Evolutionary conservation across 257 asterid genomes (phyloP), one percentile per base, ranked within the genome.

Genomic region (Scutellaria baicalensis): DNA sequence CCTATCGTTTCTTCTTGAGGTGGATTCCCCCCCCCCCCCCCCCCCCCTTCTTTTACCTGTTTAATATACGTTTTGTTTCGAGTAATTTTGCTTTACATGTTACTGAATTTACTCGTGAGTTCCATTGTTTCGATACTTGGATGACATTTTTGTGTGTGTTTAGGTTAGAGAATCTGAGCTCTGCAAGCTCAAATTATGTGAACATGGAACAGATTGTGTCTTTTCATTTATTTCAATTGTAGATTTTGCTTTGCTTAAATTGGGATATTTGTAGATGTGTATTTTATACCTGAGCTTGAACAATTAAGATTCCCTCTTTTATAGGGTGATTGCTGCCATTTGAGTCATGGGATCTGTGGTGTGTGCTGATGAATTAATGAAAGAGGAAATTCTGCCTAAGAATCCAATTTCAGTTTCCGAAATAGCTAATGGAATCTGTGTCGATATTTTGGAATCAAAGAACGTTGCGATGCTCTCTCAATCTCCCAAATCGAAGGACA

Each of bases 321-420:
- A 8, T 55, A 13, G 43, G 47, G 17, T 33, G 16, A 54, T 12
- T 36, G 20, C 20, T 36, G 17, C 50, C 27, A n/a, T 57, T 61
- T 40, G 52, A 18, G 52, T 12, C 13, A 75, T 80, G 84, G 85
- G 77, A 31, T 49, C 82, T 75, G 75, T 61, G 58, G 69, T n/a
- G 13, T 20, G 60, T 36, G 43, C 64, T 11, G 65, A 75, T 44
- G 66, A 42, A 39, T 52, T 58, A 42, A 72, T 69, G 47, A 42
- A 47, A 4, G 74, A 56, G 45, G 68, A 69, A 75, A 58, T 13
- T 56, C n/a, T 59, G 9, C 44, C 63, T 16, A 17, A 14, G 10
- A 45, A 18, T 31, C 23, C 42, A 8, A 12, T 10, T 44, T 68
- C 67, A 33, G 39, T 51, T 18, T 47, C n/a, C 59, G 50, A 58